These are phyloP conservation scores for Leccinum uliginosum DNA, from an alignment of 768 basidiomycete genomes.

Conservation along the genomic window DNA sequence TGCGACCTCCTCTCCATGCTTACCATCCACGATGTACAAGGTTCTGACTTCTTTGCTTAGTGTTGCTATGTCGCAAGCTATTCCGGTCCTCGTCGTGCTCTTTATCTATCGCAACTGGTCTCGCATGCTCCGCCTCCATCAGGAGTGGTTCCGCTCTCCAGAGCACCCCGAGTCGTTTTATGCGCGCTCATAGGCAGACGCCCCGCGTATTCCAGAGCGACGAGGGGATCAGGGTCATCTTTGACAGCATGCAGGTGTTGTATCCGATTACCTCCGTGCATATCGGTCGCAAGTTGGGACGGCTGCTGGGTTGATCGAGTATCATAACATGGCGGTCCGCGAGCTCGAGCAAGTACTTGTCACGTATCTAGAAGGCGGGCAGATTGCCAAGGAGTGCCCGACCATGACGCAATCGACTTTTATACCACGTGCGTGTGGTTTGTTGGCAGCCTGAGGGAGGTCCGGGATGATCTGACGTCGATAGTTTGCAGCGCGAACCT, in stretches of 20 bases:
- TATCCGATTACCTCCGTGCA: conserved; percentile 92
- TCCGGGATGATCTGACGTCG: conserved; percentile 2
- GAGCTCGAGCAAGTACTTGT: conserved; percentile 89
- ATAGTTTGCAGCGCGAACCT: conserved; percentile 36
- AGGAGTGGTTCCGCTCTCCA: conserved; percentile 84
- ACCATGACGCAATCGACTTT: conserved; percentile 92
- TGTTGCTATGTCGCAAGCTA: conserved; percentile 75
- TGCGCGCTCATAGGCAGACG: conserved; percentile 79
- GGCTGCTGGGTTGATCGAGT: conserved; percentile 84
- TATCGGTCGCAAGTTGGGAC: conserved; percentile 81
- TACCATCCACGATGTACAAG: conserved; percentile 79
- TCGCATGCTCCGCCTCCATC: conserved; percentile 73
- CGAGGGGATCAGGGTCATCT: conserved; percentile 73
- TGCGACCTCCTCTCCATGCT: conserved; percentile 72
- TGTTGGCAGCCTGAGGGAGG: background rate
- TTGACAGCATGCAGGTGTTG: conserved; percentile 70
- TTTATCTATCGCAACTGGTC: conserved; percentile 74
- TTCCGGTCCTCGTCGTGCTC: conserved; percentile 68
- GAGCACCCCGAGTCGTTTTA: conserved; percentile 90
- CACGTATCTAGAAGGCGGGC: conserved; percentile 80
- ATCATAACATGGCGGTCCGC: conserved; percentile 90
- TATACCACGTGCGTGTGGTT: conserved; percentile 69
- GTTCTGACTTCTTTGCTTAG: conserved; percentile 76
- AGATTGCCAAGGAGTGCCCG: conserved; percentile 76
- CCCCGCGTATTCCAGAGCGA: conserved; percentile 83